Percentiles rank a stretch among this genome's conserved stretches.
These are phyloP conservation scores for Silybum marianum DNA, from an alignment of 129 eudicot genomes.

Conservation along the genomic window DNA sequence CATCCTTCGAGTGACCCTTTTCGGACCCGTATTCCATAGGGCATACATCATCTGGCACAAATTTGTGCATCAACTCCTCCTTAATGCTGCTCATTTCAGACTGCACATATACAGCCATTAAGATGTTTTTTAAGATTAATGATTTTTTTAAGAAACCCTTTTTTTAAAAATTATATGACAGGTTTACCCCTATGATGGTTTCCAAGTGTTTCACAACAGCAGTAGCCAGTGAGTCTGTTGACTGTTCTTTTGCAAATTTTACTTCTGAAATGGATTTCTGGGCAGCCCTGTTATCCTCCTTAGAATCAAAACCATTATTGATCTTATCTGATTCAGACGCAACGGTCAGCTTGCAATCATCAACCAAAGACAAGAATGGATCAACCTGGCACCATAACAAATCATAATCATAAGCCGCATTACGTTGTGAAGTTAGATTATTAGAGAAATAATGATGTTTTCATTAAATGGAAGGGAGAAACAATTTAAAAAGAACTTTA, in stretches of 20 bases:
- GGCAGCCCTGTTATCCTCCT: slow-evolving; percentile 70
- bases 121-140: neutral
- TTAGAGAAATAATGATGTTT: neutral
- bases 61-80: slow-evolving; percentile 59
- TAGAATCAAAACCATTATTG: slow-evolving; percentile 52
- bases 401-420: slow-evolving; percentile 6
- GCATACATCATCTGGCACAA: slow-evolving; percentile 77
- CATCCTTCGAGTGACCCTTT: slow-evolving; percentile 38
- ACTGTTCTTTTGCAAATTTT: slow-evolving; percentile 45
- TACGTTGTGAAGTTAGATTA: slow-evolving; percentile 3
- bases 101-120: slow-evolving; percentile 36
- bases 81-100: slow-evolving; percentile 42
- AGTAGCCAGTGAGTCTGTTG: slow-evolving; percentile 64
- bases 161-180: slow-evolving; percentile 5
- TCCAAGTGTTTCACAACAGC: slow-evolving; percentile 51
- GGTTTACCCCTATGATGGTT: slow-evolving; percentile 45
- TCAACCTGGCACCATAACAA: slow-evolving; percentile 58
- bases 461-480: neutral
- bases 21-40: slow-evolving; percentile 49
- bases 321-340: slow-evolving; percentile 25
- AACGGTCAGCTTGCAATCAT: slow-evolving; percentile 67
- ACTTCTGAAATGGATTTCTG: slow-evolving; percentile 52
- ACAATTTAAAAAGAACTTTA: neutral
- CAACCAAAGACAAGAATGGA: slow-evolving; percentile 73
- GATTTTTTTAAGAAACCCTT: neutral